These are phyloP conservation scores for Martensiomyces pterosporus DNA, from an alignment of 192 early-diverging fungal species.

Conservation along the genomic window DNA sequence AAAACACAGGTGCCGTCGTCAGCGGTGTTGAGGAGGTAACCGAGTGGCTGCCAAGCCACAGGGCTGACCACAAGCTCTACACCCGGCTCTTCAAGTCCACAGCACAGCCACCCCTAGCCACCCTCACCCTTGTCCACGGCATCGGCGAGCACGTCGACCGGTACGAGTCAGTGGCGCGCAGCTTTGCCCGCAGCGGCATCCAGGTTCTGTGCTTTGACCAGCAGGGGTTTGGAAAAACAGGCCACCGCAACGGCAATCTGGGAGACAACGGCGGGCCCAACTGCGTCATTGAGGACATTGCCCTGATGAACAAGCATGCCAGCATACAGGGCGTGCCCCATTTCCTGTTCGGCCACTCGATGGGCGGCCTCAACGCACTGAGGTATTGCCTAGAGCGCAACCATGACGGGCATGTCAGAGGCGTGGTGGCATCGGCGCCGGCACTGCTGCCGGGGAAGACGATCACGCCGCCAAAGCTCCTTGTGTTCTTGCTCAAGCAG, in stretches of 20 bases:
- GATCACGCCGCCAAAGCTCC: conserved; percentile 18
- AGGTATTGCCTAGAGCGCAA: conserved; percentile 23
- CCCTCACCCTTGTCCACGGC: conserved; percentile 55
- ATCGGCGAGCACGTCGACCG: conserved; percentile 61
- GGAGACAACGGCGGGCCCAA: conserved; percentile 48
- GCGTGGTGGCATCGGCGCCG: conserved; percentile 38
- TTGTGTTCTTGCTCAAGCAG: conserved; percentile 20
- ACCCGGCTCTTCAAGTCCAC: conserved; percentile 25
- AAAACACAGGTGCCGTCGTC: conserved; percentile 2
- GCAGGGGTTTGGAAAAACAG: conserved; percentile 60
- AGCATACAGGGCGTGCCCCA: conserved; percentile 37
- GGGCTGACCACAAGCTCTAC: conserved; percentile 27
- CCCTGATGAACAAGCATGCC: conserved; percentile 28
- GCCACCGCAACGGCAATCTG: conserved; percentile 33
- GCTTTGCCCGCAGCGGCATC: conserved; percentile 53
- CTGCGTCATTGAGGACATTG: conserved; percentile 41
- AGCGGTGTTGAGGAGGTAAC: conserved; percentile 31
- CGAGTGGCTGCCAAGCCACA: conserved; percentile 24
- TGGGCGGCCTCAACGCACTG: conserved; percentile 46
- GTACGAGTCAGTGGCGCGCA: conserved; percentile 50
- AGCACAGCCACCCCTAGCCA: conserved; percentile 41
- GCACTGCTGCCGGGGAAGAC: conserved; percentile 32
- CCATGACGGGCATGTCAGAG: conserved; percentile 17
- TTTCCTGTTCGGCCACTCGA: conserved; percentile 59
- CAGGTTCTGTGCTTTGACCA: conserved; percentile 55